These are phyloP conservation scores for Neonectria coccinea DNA, from an alignment of 2,329 filamentous ascomycete species.

Conservation along the genomic window DNA sequence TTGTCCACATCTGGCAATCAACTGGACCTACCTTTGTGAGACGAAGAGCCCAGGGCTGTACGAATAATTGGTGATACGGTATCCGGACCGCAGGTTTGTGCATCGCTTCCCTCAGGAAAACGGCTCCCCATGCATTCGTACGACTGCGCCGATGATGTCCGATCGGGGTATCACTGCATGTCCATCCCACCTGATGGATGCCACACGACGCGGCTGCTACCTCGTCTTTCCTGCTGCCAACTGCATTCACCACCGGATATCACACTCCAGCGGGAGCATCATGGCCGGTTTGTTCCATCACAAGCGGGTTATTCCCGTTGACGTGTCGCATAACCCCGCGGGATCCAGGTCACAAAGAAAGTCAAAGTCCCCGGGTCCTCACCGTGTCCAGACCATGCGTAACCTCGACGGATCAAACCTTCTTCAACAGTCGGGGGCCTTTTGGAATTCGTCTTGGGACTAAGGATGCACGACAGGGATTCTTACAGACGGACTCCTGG, in stretches of 20 bases:
- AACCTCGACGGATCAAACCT: slow-evolving; percentile 19
- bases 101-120: background rate
- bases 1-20: slow-evolving; percentile 34
- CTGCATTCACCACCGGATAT: background rate
- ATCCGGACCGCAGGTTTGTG: background rate
- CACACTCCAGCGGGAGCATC: slow-evolving; percentile 2
- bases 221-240: slow-evolving; percentile 14
- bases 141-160: background rate
- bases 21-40: slow-evolving; percentile 14
- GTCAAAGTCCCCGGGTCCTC: slow-evolving; percentile 19
- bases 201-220: slow-evolving; percentile 12
- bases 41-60: slow-evolving; percentile 25
- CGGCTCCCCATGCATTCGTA: background rate
- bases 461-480: slow-evolving; percentile 29
- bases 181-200: slow-evolving; percentile 2
- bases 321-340: slow-evolving; percentile 5
- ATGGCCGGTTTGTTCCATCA: background rate
- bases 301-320: background rate
- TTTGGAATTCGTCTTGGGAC: slow-evolving; percentile 14
- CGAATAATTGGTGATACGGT: background rate
- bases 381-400: slow-evolving; percentile 17
- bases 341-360: slow-evolving; percentile 1
- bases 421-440: slow-evolving; percentile 25
- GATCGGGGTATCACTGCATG: background rate
- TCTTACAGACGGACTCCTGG: slow-evolving; percentile 24